Evolutionary conservation across 2,329 filamentous ascomycete genomes (phyloP).

Genomic region (Xylaria hypoxylon): DNA sequence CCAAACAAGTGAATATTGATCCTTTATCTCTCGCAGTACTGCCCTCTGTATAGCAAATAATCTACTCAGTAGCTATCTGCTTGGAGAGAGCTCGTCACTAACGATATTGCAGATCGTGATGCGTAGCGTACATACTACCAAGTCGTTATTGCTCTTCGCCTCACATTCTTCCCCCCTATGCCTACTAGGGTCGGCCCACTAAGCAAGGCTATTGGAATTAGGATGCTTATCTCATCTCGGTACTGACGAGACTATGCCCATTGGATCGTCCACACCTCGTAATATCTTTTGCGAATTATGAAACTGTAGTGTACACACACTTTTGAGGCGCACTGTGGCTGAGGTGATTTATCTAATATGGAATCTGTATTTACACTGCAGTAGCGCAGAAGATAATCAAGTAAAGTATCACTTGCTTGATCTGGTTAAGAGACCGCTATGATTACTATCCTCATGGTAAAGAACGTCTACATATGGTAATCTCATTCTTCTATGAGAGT

Average conservation of each 20-base stretch:
- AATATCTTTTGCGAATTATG: constrained; percentile 21
- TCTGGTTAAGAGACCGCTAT: too few species aligned
- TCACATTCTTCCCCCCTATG: constrained; percentile 17
- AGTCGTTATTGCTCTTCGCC: constrained; percentile 15
- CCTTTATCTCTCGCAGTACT: not conserved
- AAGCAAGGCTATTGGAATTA: constrained; percentile 31
- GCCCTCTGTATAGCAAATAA: constrained; percentile 4
- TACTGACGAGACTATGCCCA: constrained; percentile 22
- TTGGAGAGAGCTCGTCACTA: constrained; percentile 3
- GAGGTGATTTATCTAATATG: not conserved
- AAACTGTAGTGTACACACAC: not conserved
- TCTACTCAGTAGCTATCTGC: not conserved
- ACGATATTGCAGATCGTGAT: constrained; percentile 1
- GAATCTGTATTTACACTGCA: not conserved
- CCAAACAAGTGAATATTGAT: too few species aligned
- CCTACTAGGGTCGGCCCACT: constrained; percentile 13
- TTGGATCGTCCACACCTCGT: constrained; percentile 9
- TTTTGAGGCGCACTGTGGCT: constrained; percentile 29
- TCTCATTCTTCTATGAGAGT: not conserved
- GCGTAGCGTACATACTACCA: not conserved
- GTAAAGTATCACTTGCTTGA: not conserved
- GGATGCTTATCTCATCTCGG: constrained; percentile 38
- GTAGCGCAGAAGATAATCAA: too few species aligned
- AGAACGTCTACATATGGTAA: not conserved
- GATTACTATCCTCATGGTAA: too few species aligned